Conservation (phyloP, 352 stramenopile species). For the Pythium plurisporium region DNA sequence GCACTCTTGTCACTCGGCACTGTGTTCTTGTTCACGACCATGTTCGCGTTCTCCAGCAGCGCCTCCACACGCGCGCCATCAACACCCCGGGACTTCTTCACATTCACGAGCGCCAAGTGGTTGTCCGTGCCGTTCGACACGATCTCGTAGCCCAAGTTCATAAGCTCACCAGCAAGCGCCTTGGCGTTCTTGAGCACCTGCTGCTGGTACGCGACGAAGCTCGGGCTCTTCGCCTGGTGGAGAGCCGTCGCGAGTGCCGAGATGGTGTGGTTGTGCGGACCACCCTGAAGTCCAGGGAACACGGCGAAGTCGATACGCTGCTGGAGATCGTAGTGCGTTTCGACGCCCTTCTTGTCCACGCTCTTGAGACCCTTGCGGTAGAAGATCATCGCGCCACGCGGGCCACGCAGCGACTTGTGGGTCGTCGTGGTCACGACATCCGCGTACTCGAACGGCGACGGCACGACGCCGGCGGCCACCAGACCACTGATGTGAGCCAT, state of each 20-base stretch:
- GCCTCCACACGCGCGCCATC: constrained; percentile 95
- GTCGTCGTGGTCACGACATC: constrained; percentile 99
- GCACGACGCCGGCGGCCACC: constrained; percentile 94
- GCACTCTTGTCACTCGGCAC: constrained; percentile 96
- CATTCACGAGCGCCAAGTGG: constrained; percentile 96
- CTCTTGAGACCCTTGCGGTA: constrained; percentile 94
- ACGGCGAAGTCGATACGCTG: constrained; percentile 99
- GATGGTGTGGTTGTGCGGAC: constrained; percentile 99
- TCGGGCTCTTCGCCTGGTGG: constrained; percentile 92
- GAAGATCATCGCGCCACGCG: constrained; percentile 99
- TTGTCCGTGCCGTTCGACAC: constrained; percentile 99
- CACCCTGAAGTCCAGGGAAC: constrained; percentile 98
- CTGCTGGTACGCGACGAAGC: constrained; percentile 98
- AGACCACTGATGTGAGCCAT: constrained; percentile 99
- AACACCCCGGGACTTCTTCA: constrained; percentile 93
- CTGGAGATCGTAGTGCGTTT: constrained; percentile 93
- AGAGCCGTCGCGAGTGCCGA: constrained; percentile 96
- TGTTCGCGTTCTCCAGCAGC: constrained; percentile 95
- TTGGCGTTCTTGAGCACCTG: constrained; percentile 92
- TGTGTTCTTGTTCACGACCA: constrained; percentile 99
- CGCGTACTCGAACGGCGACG: constrained; percentile 96
- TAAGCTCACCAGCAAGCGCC: constrained; percentile 87
- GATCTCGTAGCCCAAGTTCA: constrained; percentile 91
- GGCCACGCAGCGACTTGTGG: constrained; percentile 98
- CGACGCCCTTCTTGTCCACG: constrained; percentile 95